Evolutionary conservation across 2,329 filamentous ascomycete species (phyloP).

Genomic region (Trichoderma breve): DNA sequence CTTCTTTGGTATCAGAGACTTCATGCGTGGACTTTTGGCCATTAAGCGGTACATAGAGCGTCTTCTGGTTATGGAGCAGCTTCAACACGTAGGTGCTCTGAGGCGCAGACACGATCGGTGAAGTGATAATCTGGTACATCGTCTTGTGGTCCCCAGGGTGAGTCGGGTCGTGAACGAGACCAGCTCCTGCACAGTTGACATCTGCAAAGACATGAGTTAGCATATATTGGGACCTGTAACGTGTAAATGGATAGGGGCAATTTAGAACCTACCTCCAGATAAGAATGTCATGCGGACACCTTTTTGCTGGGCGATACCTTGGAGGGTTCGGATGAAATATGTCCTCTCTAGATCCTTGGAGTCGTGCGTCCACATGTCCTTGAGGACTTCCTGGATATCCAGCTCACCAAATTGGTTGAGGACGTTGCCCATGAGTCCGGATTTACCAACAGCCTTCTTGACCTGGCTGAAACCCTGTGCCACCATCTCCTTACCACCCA

Average conservation of each 20-base stretch:
- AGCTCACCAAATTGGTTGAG: constrained; percentile 96
- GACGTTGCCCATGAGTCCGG: constrained; percentile 91
- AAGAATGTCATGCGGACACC: constrained; percentile 95
- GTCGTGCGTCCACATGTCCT: constrained; percentile 98
- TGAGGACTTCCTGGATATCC: constrained; percentile 87
- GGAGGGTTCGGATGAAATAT: constrained; percentile 91
- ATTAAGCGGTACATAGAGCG: constrained; percentile 86
- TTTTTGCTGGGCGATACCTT: constrained; percentile 93
- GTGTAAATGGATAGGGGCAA: background rate
- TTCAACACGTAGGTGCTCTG: constrained; percentile 84
- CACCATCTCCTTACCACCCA: constrained; percentile 91
- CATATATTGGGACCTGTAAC: background rate
- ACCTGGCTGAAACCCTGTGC: constrained; percentile 90
- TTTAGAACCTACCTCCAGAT: constrained; percentile 65
- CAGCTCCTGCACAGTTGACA: constrained; percentile 88
- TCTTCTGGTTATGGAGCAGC: constrained; percentile 91
- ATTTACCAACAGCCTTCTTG: constrained; percentile 95
- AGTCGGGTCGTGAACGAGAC: constrained; percentile 88
- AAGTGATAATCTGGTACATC: constrained; percentile 97
- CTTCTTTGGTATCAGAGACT: constrained; percentile 91
- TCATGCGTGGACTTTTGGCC: constrained; percentile 72
- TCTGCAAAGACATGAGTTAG: constrained; percentile 41
- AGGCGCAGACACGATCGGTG: constrained; percentile 86
- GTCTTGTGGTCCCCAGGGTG: constrained; percentile 95
- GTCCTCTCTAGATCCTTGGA: constrained; percentile 96